Evolutionary conservation across 768 basidiomycete genomes (phyloP), one percentile per base, ranked within the genome.

Genomic region (Lanmaoa rubissima): DNA sequence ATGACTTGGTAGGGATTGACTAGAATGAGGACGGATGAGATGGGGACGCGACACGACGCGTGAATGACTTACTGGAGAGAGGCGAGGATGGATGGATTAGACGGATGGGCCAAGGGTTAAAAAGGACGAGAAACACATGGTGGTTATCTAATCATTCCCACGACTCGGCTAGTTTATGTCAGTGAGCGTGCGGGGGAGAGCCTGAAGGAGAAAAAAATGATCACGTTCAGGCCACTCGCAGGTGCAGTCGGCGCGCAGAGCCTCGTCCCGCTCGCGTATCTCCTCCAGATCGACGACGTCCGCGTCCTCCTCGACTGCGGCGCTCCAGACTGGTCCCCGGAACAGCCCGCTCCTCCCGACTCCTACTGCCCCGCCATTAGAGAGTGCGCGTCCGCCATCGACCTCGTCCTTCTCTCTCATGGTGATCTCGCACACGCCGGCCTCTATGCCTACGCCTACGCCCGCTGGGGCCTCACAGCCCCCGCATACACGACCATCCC

Each of bases 401-500:
- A 94, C 70, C 85, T 99, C 45, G 92, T 98, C 31, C 82, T 99
- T 21, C 82, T 98, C 47, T 97, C 96, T 0, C 94, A 98, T 74
- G 95, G 94, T 1, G 93, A 96, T 64, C 80, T 97, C 13, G 78
- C 84, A 0, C 94, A 97, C 68, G 82, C 88, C 28, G 96, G 96
- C 16, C 78, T 98, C n/a, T 94, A 92, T 68, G 86, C 97, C 12
- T 98, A 91, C 71, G 94, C 97, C 6, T 82, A 91, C 69, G 82
- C 94, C 17, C 81, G 83, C 69, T 94, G 92, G 88, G 87, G 87
- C 21, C 79, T 98, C 41, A 87, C 82, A 57, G 94, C 94, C 21
- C 93, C 94, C 4, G 86, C 94, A 19, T 99, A 98, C 70, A 90
- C 92, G 0, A 96, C 95, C 3, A 82, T 98, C 28, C 96, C 96